Evolutionary conservation across 2,329 filamentous ascomycete genomes (phyloP).

Genomic region (Ceratocystis cacaofunesta): DNA sequence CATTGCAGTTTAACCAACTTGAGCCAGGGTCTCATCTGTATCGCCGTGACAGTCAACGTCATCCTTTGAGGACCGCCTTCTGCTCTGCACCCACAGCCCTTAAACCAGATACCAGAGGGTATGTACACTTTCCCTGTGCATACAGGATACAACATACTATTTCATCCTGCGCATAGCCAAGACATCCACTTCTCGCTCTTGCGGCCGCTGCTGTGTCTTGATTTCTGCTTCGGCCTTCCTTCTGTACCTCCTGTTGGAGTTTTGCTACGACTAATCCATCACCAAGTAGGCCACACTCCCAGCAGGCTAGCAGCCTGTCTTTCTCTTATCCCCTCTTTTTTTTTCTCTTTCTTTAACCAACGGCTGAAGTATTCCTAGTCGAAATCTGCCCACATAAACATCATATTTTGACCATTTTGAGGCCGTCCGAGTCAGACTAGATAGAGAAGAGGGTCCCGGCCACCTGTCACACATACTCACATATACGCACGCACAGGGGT

Average conservation of each 20-base stretch:
- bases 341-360: not conserved
- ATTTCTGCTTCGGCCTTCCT: not conserved
- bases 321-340: no score
- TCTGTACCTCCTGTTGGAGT: not conserved
- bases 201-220: not conserved
- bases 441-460: not conserved
- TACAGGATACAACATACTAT: no score
- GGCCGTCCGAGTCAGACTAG: not conserved
- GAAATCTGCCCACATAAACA: not conserved
- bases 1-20: not conserved
- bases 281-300: no score
- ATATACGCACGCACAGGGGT: slow-evolving; percentile 1
- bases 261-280: no score
- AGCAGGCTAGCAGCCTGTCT: no score
- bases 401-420: not conserved
- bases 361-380: not conserved
- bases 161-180: no score
- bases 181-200: not conserved
- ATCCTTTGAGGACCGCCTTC: not conserved
- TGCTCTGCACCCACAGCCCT: no score
- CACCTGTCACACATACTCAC: not conserved
- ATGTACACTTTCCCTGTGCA: no score
- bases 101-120: no score
- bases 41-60: not conserved
- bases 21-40: not conserved